These are phyloP conservation scores for Erodium moschatum DNA, from an alignment of 441 rosid genomes.

Conservation along the genomic window DNA sequence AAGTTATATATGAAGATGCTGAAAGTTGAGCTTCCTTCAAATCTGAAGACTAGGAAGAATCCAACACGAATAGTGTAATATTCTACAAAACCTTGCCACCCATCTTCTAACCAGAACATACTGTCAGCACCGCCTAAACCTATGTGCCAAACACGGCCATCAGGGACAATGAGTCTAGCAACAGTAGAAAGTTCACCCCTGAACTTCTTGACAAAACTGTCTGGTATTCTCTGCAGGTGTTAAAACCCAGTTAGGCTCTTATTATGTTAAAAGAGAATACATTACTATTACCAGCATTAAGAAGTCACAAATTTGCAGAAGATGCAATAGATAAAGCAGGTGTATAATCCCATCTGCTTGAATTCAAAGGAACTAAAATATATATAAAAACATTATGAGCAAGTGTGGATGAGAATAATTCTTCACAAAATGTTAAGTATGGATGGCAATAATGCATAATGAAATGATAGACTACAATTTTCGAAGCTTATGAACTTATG, in stretches of 20 bases:
- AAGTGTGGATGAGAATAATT: background rate
- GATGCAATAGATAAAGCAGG: too few relatives aligned
- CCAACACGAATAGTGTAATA: conserved; percentile 76
- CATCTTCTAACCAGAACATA: conserved; percentile 84
- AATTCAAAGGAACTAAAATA: background rate
- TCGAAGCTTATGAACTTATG: background rate
- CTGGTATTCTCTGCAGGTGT: conserved; percentile 84
- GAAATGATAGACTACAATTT: too few relatives aligned
- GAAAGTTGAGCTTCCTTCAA: conserved; percentile 75
- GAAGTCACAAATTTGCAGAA: too few relatives aligned
- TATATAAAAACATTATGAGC: background rate
- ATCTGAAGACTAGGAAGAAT: conserved; percentile 81
- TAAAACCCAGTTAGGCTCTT: conserved; percentile 21
- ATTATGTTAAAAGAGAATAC: conserved; percentile 8
- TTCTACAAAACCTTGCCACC: conserved; percentile 86
- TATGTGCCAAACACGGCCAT: conserved; percentile 76
- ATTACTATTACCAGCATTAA: too few relatives aligned
- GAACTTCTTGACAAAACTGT: conserved; percentile 69
- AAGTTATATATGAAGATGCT: conserved; percentile 77
- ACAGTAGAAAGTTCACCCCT: conserved; percentile 66
- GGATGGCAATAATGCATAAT: background rate
- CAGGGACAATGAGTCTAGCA: conserved; percentile 76
- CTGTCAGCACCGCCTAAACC: conserved; percentile 65
- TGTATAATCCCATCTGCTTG: background rate
- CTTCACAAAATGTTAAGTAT: background rate